phyloP scores from a whole-genome alignment of 2,329 filamentous ascomycete species.

The Exophiala aquamarina region DNA sequence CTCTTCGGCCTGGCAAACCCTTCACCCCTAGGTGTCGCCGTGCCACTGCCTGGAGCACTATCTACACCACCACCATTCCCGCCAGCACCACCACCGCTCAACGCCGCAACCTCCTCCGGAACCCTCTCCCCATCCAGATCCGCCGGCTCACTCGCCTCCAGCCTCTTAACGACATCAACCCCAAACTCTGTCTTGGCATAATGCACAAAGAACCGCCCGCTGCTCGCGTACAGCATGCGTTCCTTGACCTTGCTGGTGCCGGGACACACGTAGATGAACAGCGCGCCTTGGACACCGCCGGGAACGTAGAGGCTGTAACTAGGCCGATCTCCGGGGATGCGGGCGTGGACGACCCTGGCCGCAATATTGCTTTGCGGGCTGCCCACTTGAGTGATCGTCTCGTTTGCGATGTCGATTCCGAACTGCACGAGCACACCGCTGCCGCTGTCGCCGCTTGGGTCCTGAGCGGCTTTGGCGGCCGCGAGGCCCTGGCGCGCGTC shows the following conservation, averaged over 20 bases:
- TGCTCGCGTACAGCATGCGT: constrained; percentile 65
- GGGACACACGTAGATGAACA: constrained; percentile 67
- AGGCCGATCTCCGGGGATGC: constrained; percentile 55
- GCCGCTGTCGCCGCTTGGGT: constrained; percentile 21
- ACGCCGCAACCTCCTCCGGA: constrained; percentile 49
- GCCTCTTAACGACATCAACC: constrained; percentile 58
- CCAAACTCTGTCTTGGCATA: constrained; percentile 55
- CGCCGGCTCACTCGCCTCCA: constrained; percentile 60
- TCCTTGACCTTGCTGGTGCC: constrained; percentile 62
- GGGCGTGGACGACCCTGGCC: constrained; percentile 44
- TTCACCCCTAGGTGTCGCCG: constrained; percentile 46
- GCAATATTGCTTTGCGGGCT: constrained; percentile 30
- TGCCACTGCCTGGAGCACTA: constrained; percentile 40
- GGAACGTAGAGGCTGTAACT: constrained; percentile 61
- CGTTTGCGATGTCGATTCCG: constrained; percentile 48
- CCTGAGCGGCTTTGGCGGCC: constrained; percentile 13
- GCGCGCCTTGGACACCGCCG: constrained; percentile 16
- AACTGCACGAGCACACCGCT: constrained; percentile 32
- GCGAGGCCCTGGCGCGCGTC: constrained; percentile 40
- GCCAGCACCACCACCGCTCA: constrained; percentile 10
- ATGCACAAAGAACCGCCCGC: constrained; percentile 53
- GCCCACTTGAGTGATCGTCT: constrained; percentile 56
- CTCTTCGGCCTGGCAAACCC: constrained; percentile 65
- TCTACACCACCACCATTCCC: constrained; percentile 6
- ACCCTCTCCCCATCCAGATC: constrained; percentile 57